A percentile compares a stretch with the other conserved stretches of the same genome.
phyloP scores from a whole-genome alignment of 768 basidiomycete genomes.

The Podaxis sp. region DNA sequence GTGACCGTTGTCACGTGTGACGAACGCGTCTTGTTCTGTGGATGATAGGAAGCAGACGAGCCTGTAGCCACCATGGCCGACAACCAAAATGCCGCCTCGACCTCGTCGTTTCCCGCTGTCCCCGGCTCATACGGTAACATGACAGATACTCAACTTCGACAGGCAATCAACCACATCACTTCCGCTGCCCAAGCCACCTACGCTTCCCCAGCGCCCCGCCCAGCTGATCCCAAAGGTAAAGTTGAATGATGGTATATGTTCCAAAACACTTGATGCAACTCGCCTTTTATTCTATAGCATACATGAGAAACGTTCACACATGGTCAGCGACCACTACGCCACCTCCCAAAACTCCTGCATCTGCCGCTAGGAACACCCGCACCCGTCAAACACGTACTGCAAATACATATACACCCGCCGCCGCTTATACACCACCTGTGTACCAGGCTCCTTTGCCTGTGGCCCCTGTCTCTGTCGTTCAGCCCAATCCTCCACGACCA shows the following conservation, averaged over 20 bases:
- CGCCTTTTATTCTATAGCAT: conserved; percentile 23
- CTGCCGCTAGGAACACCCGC: conserved; percentile 24
- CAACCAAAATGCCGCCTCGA: conserved; percentile 21
- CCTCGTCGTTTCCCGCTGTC: conserved; percentile 14
- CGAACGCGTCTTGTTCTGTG: not conserved
- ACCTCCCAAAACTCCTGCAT: conserved; percentile 35
- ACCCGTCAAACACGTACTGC: conserved; percentile 39
- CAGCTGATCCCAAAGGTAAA: conserved; percentile 31
- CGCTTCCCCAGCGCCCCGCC: conserved; percentile 35
- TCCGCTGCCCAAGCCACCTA: conserved; percentile 34
- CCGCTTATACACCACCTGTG: conserved; percentile 29
- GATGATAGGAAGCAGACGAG: not conserved
- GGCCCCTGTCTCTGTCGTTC: conserved; percentile 28
- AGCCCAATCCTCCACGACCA: conserved; percentile 47
- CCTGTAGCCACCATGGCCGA: conserved; percentile 2
- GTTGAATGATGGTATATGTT: not conserved
- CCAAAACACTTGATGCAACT: not conserved
- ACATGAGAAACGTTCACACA: conserved; percentile 65
- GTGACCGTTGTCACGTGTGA: not conserved
- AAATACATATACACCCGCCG: conserved; percentile 22
- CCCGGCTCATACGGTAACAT: conserved; percentile 31
- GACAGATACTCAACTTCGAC: conserved; percentile 59
- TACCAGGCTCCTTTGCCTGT: conserved; percentile 29
- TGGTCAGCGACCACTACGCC: conserved; percentile 64
- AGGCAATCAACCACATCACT: conserved; percentile 53